These are phyloP conservation scores for Adiantum capillusveneris DNA, from an alignment of 75 land plant species.

Conservation along the genomic window DNA sequence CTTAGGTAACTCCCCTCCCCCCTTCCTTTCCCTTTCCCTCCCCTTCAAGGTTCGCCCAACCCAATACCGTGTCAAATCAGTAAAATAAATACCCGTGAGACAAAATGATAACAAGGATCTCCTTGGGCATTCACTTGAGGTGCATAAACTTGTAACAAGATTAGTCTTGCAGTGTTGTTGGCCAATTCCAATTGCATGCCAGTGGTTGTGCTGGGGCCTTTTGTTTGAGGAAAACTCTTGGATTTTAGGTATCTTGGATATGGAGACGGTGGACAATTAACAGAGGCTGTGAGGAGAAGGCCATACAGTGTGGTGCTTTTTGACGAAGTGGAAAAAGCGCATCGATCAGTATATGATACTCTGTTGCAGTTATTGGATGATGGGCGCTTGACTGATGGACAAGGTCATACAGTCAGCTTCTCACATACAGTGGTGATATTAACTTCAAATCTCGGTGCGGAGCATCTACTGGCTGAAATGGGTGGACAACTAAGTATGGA, in stretches of 20 bases:
- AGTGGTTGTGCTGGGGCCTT: not conserved
- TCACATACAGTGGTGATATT: constrained; percentile 83
- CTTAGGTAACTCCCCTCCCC: no score
- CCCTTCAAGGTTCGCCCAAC: no score
- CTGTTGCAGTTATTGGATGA: constrained; percentile 90
- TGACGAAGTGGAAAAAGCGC: constrained; percentile 98
- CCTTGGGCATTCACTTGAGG: no score
- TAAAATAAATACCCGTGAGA: no score
- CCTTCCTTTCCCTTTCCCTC: no score
- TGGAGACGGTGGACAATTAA: constrained; percentile 92
- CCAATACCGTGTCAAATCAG: no score
- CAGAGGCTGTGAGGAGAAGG: no score
- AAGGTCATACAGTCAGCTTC: constrained; percentile 91
- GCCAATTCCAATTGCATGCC: not conserved
- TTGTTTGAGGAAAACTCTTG: not conserved
- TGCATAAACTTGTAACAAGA: no score
- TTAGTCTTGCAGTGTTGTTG: no score
- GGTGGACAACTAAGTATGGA: constrained; percentile 55
- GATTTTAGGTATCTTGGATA: constrained; percentile 79
- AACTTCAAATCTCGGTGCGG: constrained; percentile 97
- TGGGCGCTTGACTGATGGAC: no score
- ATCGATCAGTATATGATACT: constrained; percentile 78
- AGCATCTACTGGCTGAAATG: constrained; percentile 72
- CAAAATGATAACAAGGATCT: no score
- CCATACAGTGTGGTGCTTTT: constrained; percentile 94